Evolutionary conservation across 140 eudicot genomes (phyloP).

Genomic region (Senecio squalidus): DNA sequence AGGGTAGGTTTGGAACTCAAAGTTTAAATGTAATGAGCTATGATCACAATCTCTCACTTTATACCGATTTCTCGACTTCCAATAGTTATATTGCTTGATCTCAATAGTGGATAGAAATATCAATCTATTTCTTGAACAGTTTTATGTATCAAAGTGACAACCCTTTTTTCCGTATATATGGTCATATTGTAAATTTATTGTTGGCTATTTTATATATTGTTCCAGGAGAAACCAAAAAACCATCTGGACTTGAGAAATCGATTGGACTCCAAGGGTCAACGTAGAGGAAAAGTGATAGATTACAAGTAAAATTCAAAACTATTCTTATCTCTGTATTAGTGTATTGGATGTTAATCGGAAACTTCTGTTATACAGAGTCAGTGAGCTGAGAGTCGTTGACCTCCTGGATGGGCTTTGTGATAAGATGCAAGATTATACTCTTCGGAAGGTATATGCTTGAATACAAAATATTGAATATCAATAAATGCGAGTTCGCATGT

Average conservation of each 20-base stretch:
- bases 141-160: conserved; percentile 9
- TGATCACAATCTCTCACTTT: neutral
- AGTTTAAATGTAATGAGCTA: neutral
- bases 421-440: conserved; percentile 95
- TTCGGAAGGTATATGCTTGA: conserved; percentile 87
- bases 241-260: conserved; percentile 94
- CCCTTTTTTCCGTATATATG: neutral
- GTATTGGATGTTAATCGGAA: neutral
- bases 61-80: neutral
- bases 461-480: too few species aligned
- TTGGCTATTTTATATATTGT: neutral
- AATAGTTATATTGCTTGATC: neutral
- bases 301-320: conserved; percentile 55
- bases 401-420: conserved; percentile 98
- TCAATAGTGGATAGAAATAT: conserved; percentile 1
- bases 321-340: conserved; percentile 16
- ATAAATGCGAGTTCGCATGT: too few species aligned
- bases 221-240: conserved; percentile 90
- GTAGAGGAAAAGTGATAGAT: conserved; percentile 89
- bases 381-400: conserved; percentile 93
- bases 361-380: conserved; percentile 47
- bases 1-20: neutral
- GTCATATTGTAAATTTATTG: neutral
- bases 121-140: neutral
- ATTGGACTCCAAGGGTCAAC: conserved; percentile 92